Conservation (phyloP, 331 rosid genomes). For the Malus hybrid region DNA sequence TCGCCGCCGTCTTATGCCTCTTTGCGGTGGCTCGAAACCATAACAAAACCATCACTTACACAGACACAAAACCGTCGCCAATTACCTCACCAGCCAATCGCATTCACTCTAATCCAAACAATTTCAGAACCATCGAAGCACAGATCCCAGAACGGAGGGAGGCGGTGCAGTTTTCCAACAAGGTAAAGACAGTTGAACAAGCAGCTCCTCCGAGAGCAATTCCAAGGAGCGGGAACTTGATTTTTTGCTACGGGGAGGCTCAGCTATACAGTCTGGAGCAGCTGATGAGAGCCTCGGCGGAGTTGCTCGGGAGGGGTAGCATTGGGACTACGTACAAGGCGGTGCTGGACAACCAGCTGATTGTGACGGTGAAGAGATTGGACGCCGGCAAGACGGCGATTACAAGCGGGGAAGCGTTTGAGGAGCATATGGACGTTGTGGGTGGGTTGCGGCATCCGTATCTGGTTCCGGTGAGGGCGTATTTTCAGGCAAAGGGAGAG, state of each 20-base stretch:
- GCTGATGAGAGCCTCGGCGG: conserved; percentile 91
- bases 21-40: conserved; percentile 8
- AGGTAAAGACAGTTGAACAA: background rate
- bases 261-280: conserved; percentile 60
- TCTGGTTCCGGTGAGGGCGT: conserved; percentile 74
- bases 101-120: background rate
- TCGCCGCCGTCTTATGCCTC: conserved; percentile 22
- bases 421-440: conserved; percentile 58
- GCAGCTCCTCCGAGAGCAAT: background rate
- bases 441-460: conserved; percentile 72
- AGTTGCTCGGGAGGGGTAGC: conserved; percentile 78
- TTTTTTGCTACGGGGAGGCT: conserved; percentile 65
- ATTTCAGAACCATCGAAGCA: background rate
- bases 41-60: background rate
- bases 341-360: conserved; percentile 52
- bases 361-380: conserved; percentile 77
- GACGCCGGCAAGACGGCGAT: conserved; percentile 54
- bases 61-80: conserved; percentile 7
- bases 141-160: conserved; percentile 16
- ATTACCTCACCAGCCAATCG: background rate
- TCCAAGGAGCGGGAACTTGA: conserved; percentile 53
- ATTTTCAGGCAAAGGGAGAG: conserved; percentile 89
- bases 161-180: background rate
- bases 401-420: conserved; percentile 46
- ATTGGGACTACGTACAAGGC: conserved; percentile 89